Evolutionary conservation across 495 filamentous ascomycete species (phyloP), one percentile per base, ranked within the genome.

Genomic region (Opeltia flavorubescens): DNA sequence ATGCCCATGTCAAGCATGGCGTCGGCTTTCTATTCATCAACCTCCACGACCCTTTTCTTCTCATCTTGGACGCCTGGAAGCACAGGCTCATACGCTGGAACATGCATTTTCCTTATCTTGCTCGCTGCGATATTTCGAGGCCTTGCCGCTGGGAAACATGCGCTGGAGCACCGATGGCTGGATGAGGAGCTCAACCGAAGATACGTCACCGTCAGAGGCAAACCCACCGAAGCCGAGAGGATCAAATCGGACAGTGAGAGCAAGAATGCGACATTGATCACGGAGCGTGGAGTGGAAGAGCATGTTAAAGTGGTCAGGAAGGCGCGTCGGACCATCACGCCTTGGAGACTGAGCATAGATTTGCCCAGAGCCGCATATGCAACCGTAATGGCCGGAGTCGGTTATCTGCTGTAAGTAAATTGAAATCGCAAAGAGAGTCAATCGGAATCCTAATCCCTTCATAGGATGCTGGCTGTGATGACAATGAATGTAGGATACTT

Each of bases 401-500:
- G 79, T 2, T 96, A 95, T 66, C 64, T 96, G 31, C 75, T 95
- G 89, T 95, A 71, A 72, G 87, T 77, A 25, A n/a, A 30, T 51
- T 28, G 43, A 8, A 30, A 25, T 9, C 21, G 1, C 13, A 11
- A 12, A 15, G n/a, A 24, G 39, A 6, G 4, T 18, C 20, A 43
- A 41, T 49, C 42, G 44, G 17, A 13, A 12, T 18, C 20, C 47
- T 20, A 45, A 18, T 48, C 33, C 47, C 52, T 5, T 34, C 48
- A 24, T 24, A 96, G 89, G 43, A 96, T 96, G 89, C 68, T 96
- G 65, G 89, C 85, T n/a, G 84, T 94, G 55, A 96, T 96, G 89
- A 91, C 87, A 3, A 75, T 89, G 76, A 96, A 96, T 56, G 75
- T 95, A 36, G 89, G 89, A n/a, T 96, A 94, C 57, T 95, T 95